Conservation (phyloP, 2,329 filamentous ascomycete species). For the Neobulgaria alba region DNA sequence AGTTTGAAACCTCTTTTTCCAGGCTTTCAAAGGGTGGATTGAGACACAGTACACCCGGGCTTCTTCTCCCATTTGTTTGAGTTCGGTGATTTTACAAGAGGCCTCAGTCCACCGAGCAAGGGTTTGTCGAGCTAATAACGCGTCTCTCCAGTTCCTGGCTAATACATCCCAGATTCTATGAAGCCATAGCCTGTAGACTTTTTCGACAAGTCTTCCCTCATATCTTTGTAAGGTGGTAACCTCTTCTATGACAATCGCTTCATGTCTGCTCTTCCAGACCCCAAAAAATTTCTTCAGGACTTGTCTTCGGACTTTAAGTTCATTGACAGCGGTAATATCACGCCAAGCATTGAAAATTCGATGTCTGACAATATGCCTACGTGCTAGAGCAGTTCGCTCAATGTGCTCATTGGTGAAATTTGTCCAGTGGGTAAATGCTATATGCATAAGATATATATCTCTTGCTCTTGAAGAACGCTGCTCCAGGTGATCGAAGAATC, state of each 20-base stretch:
- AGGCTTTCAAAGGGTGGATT: conserved; percentile 15
- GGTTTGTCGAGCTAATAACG: conserved; percentile 12
- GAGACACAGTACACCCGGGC: conserved; percentile 13
- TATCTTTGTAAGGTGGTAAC: conserved; percentile 26
- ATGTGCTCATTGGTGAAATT: conserved; percentile 55
- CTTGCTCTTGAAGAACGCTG: conserved; percentile 53
- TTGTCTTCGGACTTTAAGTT: conserved; percentile 40
- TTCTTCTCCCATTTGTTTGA: conserved; percentile 16
- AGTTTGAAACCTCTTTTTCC: conserved; percentile 15
- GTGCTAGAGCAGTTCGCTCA: conserved; percentile 57
- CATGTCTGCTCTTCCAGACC: conserved; percentile 33
- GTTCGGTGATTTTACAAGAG: conserved; percentile 14
- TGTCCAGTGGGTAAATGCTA: conserved; percentile 62
- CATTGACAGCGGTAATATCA: conserved; percentile 42
- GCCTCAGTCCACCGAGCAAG: conserved; percentile 20
- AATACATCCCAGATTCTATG: conserved; percentile 27
- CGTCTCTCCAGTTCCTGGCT: conserved; percentile 14
- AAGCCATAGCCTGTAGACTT: conserved; percentile 28
- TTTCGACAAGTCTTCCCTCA: conserved; percentile 24
- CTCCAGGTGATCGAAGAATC: conserved; percentile 47
- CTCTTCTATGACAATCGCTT: conserved; percentile 18
- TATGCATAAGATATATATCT: conserved; percentile 55
- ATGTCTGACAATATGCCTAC: conserved; percentile 60
- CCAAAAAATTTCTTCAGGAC: conserved; percentile 44
- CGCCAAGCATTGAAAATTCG: conserved; percentile 64